Base-by-base conservation (phyloP, 805 yeast genomes). In the Starmerella riodocensis region DNA sequence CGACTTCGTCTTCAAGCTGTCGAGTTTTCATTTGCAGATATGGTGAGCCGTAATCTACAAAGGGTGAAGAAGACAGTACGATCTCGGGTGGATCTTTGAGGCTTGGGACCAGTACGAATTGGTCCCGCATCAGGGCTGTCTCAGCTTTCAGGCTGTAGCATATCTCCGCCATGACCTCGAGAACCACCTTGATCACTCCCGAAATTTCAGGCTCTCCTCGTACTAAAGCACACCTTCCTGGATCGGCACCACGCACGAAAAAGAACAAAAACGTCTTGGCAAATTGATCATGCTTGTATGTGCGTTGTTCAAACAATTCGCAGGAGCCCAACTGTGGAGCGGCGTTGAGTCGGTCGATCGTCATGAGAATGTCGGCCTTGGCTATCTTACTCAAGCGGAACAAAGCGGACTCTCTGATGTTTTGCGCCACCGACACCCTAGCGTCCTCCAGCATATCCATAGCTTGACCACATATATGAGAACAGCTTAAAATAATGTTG, bases 211-310 rank as follows among this genome's bases (percentile, higher is more conserved):
- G 36, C 1, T 74, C 78, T 2, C 97, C 98, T 39, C 97, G 64
- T n/a, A 91, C 57, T 12, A 82, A 64, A n/a, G 88, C 70, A 0
- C 97, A 85, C 28, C 86, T 77, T 0, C 98, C 98, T 0, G 77
- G 59, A 29, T 71, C 72, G 8, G 69, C 65, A 27, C 76, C 75
- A 47, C 86, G 76, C 0, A 95, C 97, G 1, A 76, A 71, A 40
- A 91, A 70, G 48, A 73, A 80, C n/a, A 84, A 67, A 53, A 78
- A 82, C 0, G 93, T 74, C 53, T 84, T 80, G 17, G 49, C 57
- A 11, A 34, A 19, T 41, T 73, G 67, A 4, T 71, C 69, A 53
- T 65, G 71, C 3, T 74, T 63, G 54, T 64, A 88, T 3, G 79
- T 71, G 46, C 73, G 72, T 9, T 82, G 81, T 46, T 78, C 83